Base-by-base conservation (phyloP, 139 green algal species). In the Volvox africanus region DNA sequence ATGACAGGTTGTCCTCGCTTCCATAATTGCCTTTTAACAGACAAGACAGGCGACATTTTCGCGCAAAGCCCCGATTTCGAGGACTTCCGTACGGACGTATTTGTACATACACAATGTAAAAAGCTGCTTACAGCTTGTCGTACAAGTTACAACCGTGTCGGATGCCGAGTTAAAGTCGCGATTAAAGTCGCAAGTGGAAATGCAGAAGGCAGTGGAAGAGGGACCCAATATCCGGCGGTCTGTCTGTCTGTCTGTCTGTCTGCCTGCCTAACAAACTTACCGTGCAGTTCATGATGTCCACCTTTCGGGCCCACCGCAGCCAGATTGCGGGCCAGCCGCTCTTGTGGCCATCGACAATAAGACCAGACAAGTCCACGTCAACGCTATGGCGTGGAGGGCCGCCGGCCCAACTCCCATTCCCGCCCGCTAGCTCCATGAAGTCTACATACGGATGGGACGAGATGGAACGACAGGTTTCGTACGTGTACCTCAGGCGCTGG, bases 311-410 rank as follows among this genome's bases (percentile, higher is more conserved):
- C 84, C 84, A 89, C 16, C 84, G 68, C 68, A 89, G 13, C 84
- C 84, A 89, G 30, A 89, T n/a, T 6, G 84, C 68, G 0, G 84
- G 84, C 84, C 84, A 89, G 26, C 84, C 84, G 37, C 84, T 89
- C 36, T 5, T 69, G 68, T 89, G 84, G 37, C 69, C 68, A 21
- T 37, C 5, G 16, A 89, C 24, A 0, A 0, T 18, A 0, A 82
- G 16, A 16, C 36, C 68, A 24, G 67, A 28, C 3, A 89, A 30
- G 13, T 28, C 28, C 32, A 89, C 5, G 37, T 89, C 84, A 0
- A 35, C 84, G 28, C 84, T 89, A 35, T 89, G 84, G 6, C 84
- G 84, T 0, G 84, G 84, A 6, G 84, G 33, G 13, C 28, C 68
- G 28, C 37, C 84, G 1, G 35, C 28, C 84, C 84, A 89, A 16